Percentiles rank a stretch among this genome's conserved stretches.
Evolutionary conservation across 1,284 basidiomycete genomes (phyloP).

Genomic region (Puccinia horiana): DNA sequence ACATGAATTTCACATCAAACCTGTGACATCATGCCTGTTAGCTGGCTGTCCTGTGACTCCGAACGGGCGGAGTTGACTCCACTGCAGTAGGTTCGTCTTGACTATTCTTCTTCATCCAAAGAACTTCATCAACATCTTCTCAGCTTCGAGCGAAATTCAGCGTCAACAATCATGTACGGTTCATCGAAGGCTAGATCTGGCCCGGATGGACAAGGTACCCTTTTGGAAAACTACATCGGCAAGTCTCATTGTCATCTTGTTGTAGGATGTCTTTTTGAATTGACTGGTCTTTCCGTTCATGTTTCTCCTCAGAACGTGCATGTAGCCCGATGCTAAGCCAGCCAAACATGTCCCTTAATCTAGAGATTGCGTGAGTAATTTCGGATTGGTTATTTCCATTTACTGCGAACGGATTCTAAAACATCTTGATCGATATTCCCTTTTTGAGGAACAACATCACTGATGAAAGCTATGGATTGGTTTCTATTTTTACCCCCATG

Average conservation of each 20-base stretch:
- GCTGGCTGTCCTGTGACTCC: too few relatives aligned
- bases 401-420: neutral
- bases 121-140: neutral
- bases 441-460: neutral
- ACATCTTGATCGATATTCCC: neutral
- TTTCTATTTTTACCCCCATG: neutral
- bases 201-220: neutral
- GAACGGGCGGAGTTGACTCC: too few relatives aligned
- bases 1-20: too few relatives aligned
- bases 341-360: conserved; percentile 86
- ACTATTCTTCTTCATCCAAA: neutral
- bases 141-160: neutral
- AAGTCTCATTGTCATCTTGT: neutral
- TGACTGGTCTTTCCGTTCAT: neutral
- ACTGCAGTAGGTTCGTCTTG: neutral
- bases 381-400: neutral
- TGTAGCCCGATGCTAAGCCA: conserved; percentile 83
- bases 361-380: conserved; percentile 78
- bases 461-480: neutral
- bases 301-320: conserved; percentile 66
- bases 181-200: neutral
- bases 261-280: neutral
- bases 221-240: conserved; percentile 29
- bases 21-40: too few relatives aligned
- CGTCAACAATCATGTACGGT: neutral